Conservation (phyloP, 805 yeast species). For the Saccharomycopsis olivae region DNA sequence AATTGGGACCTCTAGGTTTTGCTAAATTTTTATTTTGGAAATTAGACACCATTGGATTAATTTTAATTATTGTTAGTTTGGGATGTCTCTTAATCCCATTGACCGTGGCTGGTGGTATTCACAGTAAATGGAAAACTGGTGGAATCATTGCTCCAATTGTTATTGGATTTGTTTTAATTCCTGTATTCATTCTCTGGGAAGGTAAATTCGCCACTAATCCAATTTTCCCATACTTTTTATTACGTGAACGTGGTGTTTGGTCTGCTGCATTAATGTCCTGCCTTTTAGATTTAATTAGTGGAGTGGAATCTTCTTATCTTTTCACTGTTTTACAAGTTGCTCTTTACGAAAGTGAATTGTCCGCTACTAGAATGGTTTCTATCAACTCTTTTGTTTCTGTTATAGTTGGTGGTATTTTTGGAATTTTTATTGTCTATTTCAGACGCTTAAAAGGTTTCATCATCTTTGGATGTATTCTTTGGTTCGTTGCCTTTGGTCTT, state of each 20-base stretch:
- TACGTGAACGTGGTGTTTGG: constrained; percentile 67
- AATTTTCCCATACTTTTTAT: constrained; percentile 45
- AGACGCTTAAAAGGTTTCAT: constrained; percentile 51
- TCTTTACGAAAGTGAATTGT: constrained; percentile 42
- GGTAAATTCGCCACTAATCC: constrained; percentile 45
- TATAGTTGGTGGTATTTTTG: constrained; percentile 47
- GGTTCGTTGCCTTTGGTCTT: constrained; percentile 54
- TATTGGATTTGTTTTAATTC: constrained; percentile 40
- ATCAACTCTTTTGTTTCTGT: constrained; percentile 58
- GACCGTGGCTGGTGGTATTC: constrained; percentile 62
- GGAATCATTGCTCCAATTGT: constrained; percentile 60
- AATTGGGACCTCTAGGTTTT: too few relatives aligned
- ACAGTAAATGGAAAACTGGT: constrained; percentile 46
- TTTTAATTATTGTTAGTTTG: constrained; percentile 42
- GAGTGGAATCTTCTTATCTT: constrained; percentile 61
- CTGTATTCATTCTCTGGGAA: constrained; percentile 56
- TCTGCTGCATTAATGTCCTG: constrained; percentile 52
- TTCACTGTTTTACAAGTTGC: constrained; percentile 59
- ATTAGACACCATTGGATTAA: constrained; percentile 53
- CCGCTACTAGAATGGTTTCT: constrained; percentile 59
- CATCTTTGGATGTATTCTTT: constrained; percentile 44
- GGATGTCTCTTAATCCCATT: constrained; percentile 64
- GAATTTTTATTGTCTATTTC: constrained; percentile 38
- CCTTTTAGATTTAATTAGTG: constrained; percentile 49
- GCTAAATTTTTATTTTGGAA: constrained; percentile 46